Evolutionary conservation across 441 rosid genomes (phyloP), one percentile per base, ranked within the genome.

Genomic region (Eruca vesicaria): DNA sequence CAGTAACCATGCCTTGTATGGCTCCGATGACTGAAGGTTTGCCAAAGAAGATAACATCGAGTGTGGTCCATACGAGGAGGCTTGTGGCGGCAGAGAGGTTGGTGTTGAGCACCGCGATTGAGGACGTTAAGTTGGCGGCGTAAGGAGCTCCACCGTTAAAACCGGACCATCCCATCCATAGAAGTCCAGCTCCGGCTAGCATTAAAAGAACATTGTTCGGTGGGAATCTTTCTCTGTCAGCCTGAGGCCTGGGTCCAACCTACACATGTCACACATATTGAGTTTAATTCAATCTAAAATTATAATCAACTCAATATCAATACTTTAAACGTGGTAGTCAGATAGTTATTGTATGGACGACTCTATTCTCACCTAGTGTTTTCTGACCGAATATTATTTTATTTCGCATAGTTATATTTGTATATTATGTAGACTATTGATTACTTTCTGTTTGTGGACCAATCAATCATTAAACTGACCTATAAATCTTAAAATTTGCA

Each of bases 101-200:
- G 1, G 98, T 93, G 87, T 90, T 93, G 14, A 93, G 69, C 5
- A 93, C 74, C 0, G 95, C 98, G 14, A 89, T 78, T 1, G 98
- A 87, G 32, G 98, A 65, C 62, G 70, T 82, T 12, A 87, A 52
- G 48, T 87, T 84, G 10, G 97, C 98, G 0, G 97, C 95, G 68
- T 89, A 93, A 1, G 98, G 98, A 9, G 93, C 98, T 2, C 98
- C 98, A 0, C 98, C 98, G 38, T 93, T 93, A 85, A 93, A 93
- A 6, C 98, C 98, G 1, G 98, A 87, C 98, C 98, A 93, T 15
- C 98, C 98, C 93, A 90, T 84, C 98, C 97, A 93, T 8, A 93
- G 63, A 57, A 93, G 84, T 0, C 98, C 98, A 1, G 95, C 98
- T 5, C 98, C 98, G 11, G 97, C 93, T 8, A 93, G 86, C 97